Conservation (phyloP, 1,284 basidiomycete species). For the Cutaneotrichosporon curvatum region DNA sequence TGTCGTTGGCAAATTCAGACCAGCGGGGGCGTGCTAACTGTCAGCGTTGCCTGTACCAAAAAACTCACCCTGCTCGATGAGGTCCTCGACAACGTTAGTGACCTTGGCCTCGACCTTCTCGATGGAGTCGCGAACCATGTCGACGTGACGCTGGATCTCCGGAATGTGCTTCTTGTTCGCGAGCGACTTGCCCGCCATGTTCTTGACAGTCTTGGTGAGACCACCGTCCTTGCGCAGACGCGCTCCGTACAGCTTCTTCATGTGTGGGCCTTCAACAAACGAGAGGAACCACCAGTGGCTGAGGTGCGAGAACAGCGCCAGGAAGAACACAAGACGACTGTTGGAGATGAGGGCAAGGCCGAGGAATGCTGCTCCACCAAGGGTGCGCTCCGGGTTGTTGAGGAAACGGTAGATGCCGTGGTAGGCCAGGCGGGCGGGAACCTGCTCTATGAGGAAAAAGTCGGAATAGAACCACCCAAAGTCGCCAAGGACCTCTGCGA, state of each 20-base stretch:
- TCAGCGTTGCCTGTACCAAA: no score
- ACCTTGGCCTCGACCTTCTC: conserved; percentile 93
- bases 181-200: conserved; percentile 67
- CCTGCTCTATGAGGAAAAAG: conserved; percentile 88
- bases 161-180: conserved; percentile 55
- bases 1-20: conserved; percentile 81
- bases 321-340: conserved; percentile 71
- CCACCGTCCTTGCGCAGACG: conserved; percentile 89
- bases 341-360: conserved; percentile 85
- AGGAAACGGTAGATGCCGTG: conserved; percentile 95
- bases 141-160: conserved; percentile 69
- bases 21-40: conserved; percentile 55
- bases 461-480: conserved; percentile 98
- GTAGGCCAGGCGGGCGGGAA: conserved; percentile 83
- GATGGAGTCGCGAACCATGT: conserved; percentile 84
- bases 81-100: conserved; percentile 81
- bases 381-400: conserved; percentile 87
- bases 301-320: conserved; percentile 79
- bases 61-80: conserved; percentile 73
- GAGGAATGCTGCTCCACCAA: conserved; percentile 93
- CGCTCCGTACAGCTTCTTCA: conserved; percentile 90
- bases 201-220: conserved; percentile 91
- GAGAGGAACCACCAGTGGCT: conserved; percentile 88
- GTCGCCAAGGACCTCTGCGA: conserved; percentile 84
- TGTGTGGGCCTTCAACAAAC: conserved; percentile 87